A percentile compares a stretch with the other conserved stretches of the same genome.
Evolutionary conservation across 805 yeast genomes (phyloP).

Genomic region (Cyberlindnera mycetangii): DNA sequence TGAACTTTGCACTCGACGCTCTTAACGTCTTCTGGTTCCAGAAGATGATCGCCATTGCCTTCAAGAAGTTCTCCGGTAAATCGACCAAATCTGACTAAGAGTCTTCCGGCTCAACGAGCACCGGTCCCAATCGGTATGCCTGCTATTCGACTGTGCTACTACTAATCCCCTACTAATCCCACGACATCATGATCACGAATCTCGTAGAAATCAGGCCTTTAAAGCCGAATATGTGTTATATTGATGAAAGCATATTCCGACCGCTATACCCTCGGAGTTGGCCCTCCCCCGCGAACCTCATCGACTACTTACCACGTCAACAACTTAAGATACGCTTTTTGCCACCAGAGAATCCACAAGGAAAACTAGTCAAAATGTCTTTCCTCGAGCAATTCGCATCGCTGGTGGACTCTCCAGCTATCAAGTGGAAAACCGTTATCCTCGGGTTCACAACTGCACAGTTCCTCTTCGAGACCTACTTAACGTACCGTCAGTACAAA

Average conservation of each 20-base stretch:
- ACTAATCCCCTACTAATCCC: not conserved
- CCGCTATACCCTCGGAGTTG: too few relatives aligned
- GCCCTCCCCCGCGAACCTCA: not conserved
- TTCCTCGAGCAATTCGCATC: slow-evolving; percentile 41
- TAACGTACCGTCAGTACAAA: slow-evolving; percentile 74
- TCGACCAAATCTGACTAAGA: slow-evolving; percentile 9
- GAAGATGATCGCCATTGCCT: slow-evolving; percentile 80
- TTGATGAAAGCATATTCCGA: too few relatives aligned
- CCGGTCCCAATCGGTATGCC: too few relatives aligned
- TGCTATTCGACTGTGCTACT: not conserved
- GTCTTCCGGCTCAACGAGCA: not conserved
- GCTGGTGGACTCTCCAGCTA: slow-evolving; percentile 59
- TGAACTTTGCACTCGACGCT: slow-evolving; percentile 61
- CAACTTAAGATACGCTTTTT: not conserved
- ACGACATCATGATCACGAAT: not conserved
- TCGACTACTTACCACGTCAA: not conserved
- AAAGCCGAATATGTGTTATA: too few relatives aligned
- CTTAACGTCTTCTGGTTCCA: slow-evolving; percentile 84
- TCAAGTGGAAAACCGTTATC: slow-evolving; percentile 79
- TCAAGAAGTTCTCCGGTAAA: slow-evolving; percentile 38
- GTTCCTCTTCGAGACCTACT: slow-evolving; percentile 68
- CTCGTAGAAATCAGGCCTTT: too few relatives aligned
- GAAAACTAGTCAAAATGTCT: slow-evolving; percentile 17
- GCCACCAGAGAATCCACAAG: not conserved
- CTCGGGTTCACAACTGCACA: slow-evolving; percentile 74